Percentiles rank a stretch among this genome's conserved stretches.
phyloP scores from a whole-genome alignment of 129 eudicot genomes.

The Helichrysum umbraculigerum region DNA sequence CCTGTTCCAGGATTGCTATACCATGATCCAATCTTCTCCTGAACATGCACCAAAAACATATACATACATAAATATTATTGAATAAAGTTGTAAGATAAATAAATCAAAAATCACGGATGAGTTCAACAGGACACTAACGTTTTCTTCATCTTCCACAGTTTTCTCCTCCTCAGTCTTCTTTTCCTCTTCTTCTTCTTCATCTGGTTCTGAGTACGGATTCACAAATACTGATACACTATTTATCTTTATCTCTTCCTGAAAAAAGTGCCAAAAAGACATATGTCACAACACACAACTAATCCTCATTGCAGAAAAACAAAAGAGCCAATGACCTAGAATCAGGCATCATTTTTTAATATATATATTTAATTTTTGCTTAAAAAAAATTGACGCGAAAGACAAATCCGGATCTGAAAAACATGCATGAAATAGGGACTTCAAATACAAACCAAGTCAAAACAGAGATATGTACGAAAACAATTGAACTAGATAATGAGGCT shows the following conservation, averaged over 20 bases:
- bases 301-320: neutral
- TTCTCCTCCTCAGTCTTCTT: constrained; percentile 60
- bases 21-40: constrained; percentile 96
- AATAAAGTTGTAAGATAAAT: too few relatives aligned
- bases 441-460: neutral
- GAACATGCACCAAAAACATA: constrained; percentile 24
- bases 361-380: neutral
- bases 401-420: neutral
- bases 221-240: constrained; percentile 64
- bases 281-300: neutral
- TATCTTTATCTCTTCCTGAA: constrained; percentile 96
- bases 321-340: too few relatives aligned
- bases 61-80: neutral
- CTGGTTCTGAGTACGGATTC: constrained; percentile 89
- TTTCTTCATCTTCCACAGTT: constrained; percentile 62
- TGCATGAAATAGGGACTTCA: neutral
- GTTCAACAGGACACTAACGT: constrained; percentile 45
- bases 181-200: constrained; percentile 84
- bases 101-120: neutral
- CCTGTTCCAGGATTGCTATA: constrained; percentile 87
- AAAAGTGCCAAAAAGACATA: constrained; percentile 24
- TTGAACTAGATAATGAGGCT: neutral
- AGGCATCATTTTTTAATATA: too few relatives aligned
- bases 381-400: neutral
- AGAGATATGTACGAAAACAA: too few relatives aligned